Conservation (phyloP, 2,329 filamentous ascomycete genomes). For the Verticillium tricorpus region DNA sequence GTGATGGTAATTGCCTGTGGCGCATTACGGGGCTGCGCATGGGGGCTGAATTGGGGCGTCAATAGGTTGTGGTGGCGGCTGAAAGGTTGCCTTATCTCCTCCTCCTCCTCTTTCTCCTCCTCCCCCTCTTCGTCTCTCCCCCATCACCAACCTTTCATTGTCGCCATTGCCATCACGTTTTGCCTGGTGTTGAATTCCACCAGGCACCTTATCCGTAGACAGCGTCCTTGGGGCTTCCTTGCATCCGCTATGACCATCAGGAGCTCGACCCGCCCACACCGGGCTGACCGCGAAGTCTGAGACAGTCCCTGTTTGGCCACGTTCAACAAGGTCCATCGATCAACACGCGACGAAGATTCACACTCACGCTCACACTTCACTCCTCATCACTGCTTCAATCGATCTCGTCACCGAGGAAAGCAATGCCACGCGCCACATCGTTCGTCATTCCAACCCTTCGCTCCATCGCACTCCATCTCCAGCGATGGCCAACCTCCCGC, state of each 20-base stretch:
- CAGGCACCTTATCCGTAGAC: background rate
- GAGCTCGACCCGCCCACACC: background rate
- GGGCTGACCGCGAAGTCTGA: background rate
- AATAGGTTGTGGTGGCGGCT: background rate
- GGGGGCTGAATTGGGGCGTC: background rate
- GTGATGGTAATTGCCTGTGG: no score
- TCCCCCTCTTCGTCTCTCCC: background rate
- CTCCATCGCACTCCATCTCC: background rate
- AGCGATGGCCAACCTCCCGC: background rate
- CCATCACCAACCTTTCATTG: background rate
- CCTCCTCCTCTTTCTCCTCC: no score
- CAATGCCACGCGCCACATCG: background rate
- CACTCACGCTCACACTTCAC: background rate
- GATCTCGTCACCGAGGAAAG: background rate
- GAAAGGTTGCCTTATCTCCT: background rate
- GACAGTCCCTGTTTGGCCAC: background rate
- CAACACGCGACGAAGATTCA: background rate
- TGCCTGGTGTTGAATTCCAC: background rate
- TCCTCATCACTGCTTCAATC: background rate
- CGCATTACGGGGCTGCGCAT: no score
- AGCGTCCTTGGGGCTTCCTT: background rate
- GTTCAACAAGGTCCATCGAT: background rate
- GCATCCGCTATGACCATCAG: background rate
- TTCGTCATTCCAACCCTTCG: background rate
- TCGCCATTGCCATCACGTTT: background rate